A percentile compares a stretch with the other conserved stretches of the same genome.
These are phyloP conservation scores for Macroventuria anomochaeta DNA, from an alignment of 2,329 filamentous ascomycete species.

Conservation along the genomic window DNA sequence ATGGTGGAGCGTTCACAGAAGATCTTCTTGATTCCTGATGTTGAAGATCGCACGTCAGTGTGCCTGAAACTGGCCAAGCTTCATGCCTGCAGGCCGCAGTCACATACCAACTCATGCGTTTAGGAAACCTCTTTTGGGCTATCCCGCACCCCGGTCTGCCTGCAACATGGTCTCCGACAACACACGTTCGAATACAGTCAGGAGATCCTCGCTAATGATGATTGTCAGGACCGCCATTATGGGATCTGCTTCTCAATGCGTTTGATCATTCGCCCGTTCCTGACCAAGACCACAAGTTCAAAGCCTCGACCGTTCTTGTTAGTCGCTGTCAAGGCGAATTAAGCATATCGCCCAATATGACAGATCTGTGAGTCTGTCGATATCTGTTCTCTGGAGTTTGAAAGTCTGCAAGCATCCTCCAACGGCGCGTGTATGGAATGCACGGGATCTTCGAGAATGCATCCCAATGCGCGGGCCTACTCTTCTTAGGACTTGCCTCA, in stretches of 20 bases:
- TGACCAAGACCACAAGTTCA: slow-evolving; percentile 26
- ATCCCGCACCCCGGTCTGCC: slow-evolving; percentile 29
- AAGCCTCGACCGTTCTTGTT: slow-evolving; percentile 23
- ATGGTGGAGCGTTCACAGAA: not conserved
- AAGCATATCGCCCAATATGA: slow-evolving; percentile 34
- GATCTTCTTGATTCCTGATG: not conserved
- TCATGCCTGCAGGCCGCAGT: slow-evolving; percentile 40
- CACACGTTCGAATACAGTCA: slow-evolving; percentile 39
- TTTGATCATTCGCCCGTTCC: slow-evolving; percentile 43
- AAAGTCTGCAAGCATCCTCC: slow-evolving; percentile 38
- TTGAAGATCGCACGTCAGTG: slow-evolving; percentile 8
- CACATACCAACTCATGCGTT: slow-evolving; percentile 47
- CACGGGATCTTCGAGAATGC: slow-evolving; percentile 36
- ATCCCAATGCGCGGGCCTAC: slow-evolving; percentile 23
- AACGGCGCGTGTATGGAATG: slow-evolving; percentile 44
- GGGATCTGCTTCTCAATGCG: slow-evolving; percentile 31
- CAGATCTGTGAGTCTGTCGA: slow-evolving; percentile 35
- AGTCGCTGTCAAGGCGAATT: slow-evolving; percentile 26
- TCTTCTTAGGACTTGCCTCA: slow-evolving; percentile 17
- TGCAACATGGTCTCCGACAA: slow-evolving; percentile 47
- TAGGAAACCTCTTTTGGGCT: slow-evolving; percentile 33
- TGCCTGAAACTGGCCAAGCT: slow-evolving; percentile 44
- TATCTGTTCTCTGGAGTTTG: slow-evolving; percentile 29
- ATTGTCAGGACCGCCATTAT: slow-evolving; percentile 24
- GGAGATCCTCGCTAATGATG: slow-evolving; percentile 26